A percentile compares a stretch with the other conserved stretches of the same genome.
Conservation (phyloP, 257 asterid genomes). For the Salvia miltiorrhiza region DNA sequence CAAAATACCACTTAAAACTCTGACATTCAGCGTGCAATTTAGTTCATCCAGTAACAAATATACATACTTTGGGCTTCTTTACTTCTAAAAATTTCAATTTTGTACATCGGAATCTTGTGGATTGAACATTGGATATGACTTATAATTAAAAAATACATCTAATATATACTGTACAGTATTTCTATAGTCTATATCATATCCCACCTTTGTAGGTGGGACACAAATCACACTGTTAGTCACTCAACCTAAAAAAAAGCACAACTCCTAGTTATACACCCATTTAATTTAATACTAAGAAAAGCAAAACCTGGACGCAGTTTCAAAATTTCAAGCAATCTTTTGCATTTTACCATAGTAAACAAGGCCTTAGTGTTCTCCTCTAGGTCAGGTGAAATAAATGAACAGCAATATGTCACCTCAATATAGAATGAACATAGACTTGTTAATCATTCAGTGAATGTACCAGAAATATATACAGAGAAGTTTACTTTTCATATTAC, state of each 20-base stretch:
- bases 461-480: background rate
- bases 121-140: background rate
- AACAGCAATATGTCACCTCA: constrained; percentile 1
- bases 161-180: background rate
- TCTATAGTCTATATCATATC: background rate
- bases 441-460: background rate
- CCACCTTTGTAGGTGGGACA: background rate
- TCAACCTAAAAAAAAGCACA: background rate
- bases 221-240: background rate
- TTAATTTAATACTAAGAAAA: background rate
- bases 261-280: background rate
- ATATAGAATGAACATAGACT: background rate
- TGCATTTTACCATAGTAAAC: background rate
- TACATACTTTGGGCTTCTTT: background rate
- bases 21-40: background rate
- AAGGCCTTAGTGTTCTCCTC: background rate
- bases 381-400: background rate
- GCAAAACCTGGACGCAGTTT: background rate
- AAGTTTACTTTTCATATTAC: background rate
- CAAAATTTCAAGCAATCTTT: background rate
- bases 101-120: background rate
- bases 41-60: constrained; percentile 1
- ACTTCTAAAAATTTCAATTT: background rate
- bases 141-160: background rate
- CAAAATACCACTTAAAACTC: background rate